Base-by-base conservation (phyloP, 148 eudicot species). In the Rhododendron molle region DNA sequence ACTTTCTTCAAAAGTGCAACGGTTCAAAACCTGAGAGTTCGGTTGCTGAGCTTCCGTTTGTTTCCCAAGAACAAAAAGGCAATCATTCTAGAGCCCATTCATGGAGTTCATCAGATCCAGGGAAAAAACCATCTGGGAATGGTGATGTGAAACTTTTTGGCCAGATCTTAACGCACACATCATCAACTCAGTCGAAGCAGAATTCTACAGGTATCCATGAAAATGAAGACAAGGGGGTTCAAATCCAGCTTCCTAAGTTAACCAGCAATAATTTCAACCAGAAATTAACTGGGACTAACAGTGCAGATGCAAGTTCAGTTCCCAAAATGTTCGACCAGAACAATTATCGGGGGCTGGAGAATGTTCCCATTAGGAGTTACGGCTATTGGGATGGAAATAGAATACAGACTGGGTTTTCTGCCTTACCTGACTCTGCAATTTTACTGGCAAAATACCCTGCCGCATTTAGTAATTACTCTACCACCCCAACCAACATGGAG, bases 91-190 rank as follows among this genome's bases (percentile, higher is more conserved):
- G 85, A 43, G 76, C 85, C 85, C 80, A 74, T 54, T 80, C 89
- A 76, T 76, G 87, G 50, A 62, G 88, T 84, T 87, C 90, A n/a
- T 88, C 94, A 38, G 90, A 89, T 86, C 28, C 83, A 11, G 95
- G 91, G 76, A 71, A 71, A 72, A 93, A 90, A 85, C 91, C 93
- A 77, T 81, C 87, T 32, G 85, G 91, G 74, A 94, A 88, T 76
- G 96, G 99, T 85, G 93, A 94, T 87, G 98, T 95, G 81, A 95
- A 95, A 80, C 89, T 97, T 73, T 97, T 97, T 81, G 99, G 99
- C 83, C 93, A 95, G 88, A 95, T 97, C 87, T 88, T 97, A 47
- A 90, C 90, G 85, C 90, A 89, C 80, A 81, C 91, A 7, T 88
- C 93, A 47, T 87, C 96, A 32, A 15, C 38, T 76, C 84, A 79